Percentiles rank a stretch among this genome's conserved stretches.
phyloP scores from a whole-genome alignment of 257 asterid species.

The Fraxinus anomala region DNA sequence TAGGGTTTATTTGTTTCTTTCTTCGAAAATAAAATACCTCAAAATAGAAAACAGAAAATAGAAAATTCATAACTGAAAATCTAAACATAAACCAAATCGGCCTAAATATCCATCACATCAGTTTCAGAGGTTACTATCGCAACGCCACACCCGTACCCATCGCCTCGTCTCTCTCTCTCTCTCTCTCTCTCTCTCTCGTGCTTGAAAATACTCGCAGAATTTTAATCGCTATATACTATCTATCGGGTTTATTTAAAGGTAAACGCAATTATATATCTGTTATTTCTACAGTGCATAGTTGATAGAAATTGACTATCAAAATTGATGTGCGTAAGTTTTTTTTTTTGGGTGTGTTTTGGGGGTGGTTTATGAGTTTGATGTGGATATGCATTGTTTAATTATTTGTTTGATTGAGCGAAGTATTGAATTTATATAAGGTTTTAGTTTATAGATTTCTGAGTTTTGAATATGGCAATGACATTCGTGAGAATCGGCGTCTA shows the following conservation, averaged over 20 bases:
- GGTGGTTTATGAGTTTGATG: conserved; percentile 34
- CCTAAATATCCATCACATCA: conserved; percentile 7
- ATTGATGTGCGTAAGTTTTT: conserved; percentile 2
- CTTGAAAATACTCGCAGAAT: neutral
- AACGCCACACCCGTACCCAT: conserved; percentile 22
- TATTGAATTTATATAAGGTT: conserved; percentile 3
- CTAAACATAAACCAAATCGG: too few species aligned
- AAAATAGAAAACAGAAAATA: too few species aligned
- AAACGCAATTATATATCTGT: conserved; percentile 23
- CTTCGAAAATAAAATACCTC: too few species aligned
- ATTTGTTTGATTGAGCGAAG: conserved; percentile 9
- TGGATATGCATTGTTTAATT: conserved; percentile 34
- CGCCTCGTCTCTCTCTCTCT: conserved; percentile 35
- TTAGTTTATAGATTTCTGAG: conserved; percentile 15
- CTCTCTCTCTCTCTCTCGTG: conserved; percentile 22
- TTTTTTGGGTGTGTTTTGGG: conserved; percentile 23
- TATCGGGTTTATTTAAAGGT: conserved; percentile 26
- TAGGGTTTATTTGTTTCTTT: too few species aligned
- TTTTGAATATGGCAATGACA: conserved; percentile 25
- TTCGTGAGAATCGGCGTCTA: conserved; percentile 26
- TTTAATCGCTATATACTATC: neutral
- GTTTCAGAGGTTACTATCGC: conserved; percentile 26
- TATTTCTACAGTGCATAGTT: conserved; percentile 6
- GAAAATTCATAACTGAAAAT: too few species aligned
- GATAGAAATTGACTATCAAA: conserved; percentile 22